A percentile compares a stretch with the other conserved stretches of the same genome.
phyloP scores from a whole-genome alignment of 306 rosid genomes.

The Trifolium repens region DNA sequence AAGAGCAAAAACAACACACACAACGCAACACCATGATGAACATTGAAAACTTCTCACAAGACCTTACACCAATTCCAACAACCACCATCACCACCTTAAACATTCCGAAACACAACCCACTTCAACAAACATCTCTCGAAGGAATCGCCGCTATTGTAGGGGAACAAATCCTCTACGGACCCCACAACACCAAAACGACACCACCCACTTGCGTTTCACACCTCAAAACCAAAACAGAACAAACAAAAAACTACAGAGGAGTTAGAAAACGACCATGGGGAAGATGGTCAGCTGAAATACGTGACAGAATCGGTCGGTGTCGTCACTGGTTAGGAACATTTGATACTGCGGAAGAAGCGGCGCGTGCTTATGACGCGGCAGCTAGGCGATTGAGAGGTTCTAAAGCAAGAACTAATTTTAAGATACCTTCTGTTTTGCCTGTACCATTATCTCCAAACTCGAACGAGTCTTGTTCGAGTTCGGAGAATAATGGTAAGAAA shows the following conservation, averaged over 20 bases:
- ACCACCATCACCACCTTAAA: neutral
- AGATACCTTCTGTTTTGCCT: conserved; percentile 66
- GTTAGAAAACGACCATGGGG: conserved; percentile 97
- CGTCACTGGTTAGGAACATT: conserved; percentile 92
- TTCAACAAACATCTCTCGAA: conserved; percentile 51
- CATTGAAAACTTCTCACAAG: conserved; percentile 28
- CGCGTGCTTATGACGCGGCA: conserved; percentile 92
- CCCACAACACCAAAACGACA: neutral
- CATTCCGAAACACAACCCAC: neutral
- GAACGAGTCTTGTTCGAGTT: neutral
- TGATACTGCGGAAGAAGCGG: conserved; percentile 94
- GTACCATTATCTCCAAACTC: conserved; percentile 11
- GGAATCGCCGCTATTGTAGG: conserved; percentile 93
- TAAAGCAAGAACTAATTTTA: conserved; percentile 79
- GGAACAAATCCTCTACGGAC: conserved; percentile 67
- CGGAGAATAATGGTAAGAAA: neutral
- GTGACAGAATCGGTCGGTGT: conserved; percentile 84
- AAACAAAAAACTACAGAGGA: conserved; percentile 60
- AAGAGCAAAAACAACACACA: neutral
- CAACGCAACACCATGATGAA: conserved; percentile 1
- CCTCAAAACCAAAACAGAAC: neutral
- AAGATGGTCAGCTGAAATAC: conserved; percentile 91
- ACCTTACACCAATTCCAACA: neutral
- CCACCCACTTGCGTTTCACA: neutral
- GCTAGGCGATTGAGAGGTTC: conserved; percentile 86